Conservation (phyloP, 2,329 filamentous ascomycete genomes). For the Plenodomus biglobosus region DNA sequence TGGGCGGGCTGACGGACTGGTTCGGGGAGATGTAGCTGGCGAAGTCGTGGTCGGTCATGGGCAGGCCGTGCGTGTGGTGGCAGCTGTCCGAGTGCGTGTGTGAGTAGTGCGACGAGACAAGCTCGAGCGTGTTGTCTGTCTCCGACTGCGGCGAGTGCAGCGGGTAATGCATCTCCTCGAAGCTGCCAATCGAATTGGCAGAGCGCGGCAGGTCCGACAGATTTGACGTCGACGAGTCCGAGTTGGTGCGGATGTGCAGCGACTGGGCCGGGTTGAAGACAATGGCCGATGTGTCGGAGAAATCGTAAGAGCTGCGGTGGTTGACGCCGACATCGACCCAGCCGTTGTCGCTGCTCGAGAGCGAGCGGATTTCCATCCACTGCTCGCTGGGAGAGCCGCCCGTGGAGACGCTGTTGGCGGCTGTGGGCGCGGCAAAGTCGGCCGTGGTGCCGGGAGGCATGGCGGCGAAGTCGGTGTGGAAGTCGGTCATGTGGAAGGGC, state of each 20-base stretch:
- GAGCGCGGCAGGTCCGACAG: constrained; percentile 63
- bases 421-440: constrained; percentile 24
- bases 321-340: constrained; percentile 74
- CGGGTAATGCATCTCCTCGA: constrained; percentile 71
- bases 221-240: constrained; percentile 81
- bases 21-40: constrained; percentile 46
- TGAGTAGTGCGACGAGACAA: constrained; percentile 26
- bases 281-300: constrained; percentile 58
- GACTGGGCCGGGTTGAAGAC: constrained; percentile 94
- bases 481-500: constrained; percentile 60
- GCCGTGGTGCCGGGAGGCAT: constrained; percentile 50
- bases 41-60: constrained; percentile 34
- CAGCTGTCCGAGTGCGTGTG: constrained; percentile 32
- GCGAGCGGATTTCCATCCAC: constrained; percentile 82
- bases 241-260: constrained; percentile 81
- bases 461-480: constrained; percentile 67
- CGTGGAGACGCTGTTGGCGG: constrained; percentile 46
- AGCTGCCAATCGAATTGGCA: constrained; percentile 73
- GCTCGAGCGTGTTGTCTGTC: constrained; percentile 35
- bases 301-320: constrained; percentile 68
- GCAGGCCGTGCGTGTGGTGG: constrained; percentile 28
- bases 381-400: constrained; percentile 76
- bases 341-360: constrained; percentile 82
- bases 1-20: constrained; percentile 65
- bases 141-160: constrained; percentile 85